Percentiles rank a stretch among this genome's conserved stretches.
Conservation (phyloP, 1,284 basidiomycete species). For the Ganoderma boninense region DNA sequence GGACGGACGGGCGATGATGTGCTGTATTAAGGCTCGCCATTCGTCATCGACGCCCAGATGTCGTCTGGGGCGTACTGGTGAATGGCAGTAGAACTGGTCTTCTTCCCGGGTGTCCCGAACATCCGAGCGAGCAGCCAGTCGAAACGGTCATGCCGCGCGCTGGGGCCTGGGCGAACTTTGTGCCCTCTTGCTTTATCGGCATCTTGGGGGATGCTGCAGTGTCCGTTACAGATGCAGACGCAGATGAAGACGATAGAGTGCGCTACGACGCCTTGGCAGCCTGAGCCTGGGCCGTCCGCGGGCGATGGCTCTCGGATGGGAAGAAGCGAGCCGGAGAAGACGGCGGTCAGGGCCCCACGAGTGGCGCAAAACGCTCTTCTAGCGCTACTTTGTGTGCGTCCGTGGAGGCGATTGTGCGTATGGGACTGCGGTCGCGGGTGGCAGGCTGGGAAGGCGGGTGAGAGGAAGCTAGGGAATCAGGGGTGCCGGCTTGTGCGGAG, state of each 20-base stretch:
- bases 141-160: not conserved
- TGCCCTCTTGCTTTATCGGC: not conserved
- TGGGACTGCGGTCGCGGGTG: constrained; percentile 6
- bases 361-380: constrained; percentile 20
- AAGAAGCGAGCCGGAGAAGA: constrained; percentile 13
- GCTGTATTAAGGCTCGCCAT: not conserved
- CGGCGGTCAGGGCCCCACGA: constrained; percentile 6
- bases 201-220: not conserved
- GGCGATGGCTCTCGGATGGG: constrained; percentile 17
- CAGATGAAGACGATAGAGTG: not conserved
- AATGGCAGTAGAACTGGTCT: too few species aligned
- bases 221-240: constrained; percentile 9
- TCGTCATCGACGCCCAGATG: not conserved
- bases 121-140: not conserved
- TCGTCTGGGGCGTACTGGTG: not conserved
- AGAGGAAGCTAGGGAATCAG: constrained; percentile 12
- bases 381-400: constrained; percentile 3
- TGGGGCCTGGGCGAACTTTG: not conserved
- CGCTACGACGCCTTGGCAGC: not conserved
- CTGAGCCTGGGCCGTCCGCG: constrained; percentile 16
- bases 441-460: constrained; percentile 4
- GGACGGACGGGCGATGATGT: not conserved
- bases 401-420: constrained; percentile 12
- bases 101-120: not conserved
- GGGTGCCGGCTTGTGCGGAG: constrained; percentile 17